Conservation (phyloP, 352 stramenopile species). For the Pseudoperonospora humuli region DNA sequence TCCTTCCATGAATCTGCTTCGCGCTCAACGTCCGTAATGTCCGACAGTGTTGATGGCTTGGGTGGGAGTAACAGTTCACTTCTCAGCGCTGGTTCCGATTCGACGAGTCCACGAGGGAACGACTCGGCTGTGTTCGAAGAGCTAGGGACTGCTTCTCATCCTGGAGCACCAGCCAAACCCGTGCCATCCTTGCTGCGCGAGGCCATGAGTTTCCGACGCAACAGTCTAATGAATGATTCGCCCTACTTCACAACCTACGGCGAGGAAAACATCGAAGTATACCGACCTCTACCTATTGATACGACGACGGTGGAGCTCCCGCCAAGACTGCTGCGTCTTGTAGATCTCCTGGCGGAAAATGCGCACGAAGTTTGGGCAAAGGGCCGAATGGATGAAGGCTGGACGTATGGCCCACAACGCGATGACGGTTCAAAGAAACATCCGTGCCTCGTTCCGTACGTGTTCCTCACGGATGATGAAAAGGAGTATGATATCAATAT, state of each 20-base stretch:
- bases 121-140: slow-evolving; percentile 25
- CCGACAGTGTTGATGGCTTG: slow-evolving; percentile 29
- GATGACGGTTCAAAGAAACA: slow-evolving; percentile 78
- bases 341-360: slow-evolving; percentile 80
- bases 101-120: slow-evolving; percentile 19
- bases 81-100: slow-evolving; percentile 18
- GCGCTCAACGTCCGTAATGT: slow-evolving; percentile 60
- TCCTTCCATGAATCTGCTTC: slow-evolving; percentile 63
- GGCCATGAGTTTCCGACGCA: slow-evolving; percentile 70
- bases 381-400: slow-evolving; percentile 81
- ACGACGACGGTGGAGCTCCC: slow-evolving; percentile 63
- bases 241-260: slow-evolving; percentile 70
- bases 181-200: slow-evolving; percentile 57
- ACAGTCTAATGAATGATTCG: slow-evolving; percentile 72
- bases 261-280: slow-evolving; percentile 47
- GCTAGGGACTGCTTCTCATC: slow-evolving; percentile 16
- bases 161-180: slow-evolving; percentile 30
- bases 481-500: slow-evolving; percentile 88
- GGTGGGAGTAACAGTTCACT: slow-evolving; percentile 28
- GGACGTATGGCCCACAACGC: slow-evolving; percentile 75
- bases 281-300: slow-evolving; percentile 70
- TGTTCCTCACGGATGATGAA: slow-evolving; percentile 85
- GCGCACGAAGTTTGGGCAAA: slow-evolving; percentile 85
- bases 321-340: slow-evolving; percentile 51
- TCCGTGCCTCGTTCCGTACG: slow-evolving; percentile 78